These are phyloP conservation scores for Saksenaea vasiformis DNA, from an alignment of 371 early-diverging fungal species.

Conservation along the genomic window DNA sequence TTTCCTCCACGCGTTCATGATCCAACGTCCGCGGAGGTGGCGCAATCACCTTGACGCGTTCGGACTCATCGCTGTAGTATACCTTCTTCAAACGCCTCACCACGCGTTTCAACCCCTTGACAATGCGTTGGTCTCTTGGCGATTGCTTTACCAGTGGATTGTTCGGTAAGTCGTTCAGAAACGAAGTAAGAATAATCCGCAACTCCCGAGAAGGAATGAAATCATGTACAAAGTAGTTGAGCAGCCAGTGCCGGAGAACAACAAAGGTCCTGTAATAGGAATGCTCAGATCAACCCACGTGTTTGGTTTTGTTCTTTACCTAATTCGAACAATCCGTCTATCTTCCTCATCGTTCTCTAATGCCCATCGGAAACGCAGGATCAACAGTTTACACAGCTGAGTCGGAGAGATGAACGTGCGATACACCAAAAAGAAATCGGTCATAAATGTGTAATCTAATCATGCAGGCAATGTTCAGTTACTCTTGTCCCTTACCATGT, in stretches of 20 bases:
- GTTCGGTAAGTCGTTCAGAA: constrained; percentile 44
- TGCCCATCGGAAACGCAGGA: constrained; percentile 64
- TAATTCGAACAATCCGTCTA: constrained; percentile 61
- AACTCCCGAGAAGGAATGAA: constrained; percentile 58
- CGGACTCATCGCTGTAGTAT: constrained; percentile 32
- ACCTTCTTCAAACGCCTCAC: constrained; percentile 48
- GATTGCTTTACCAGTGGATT: constrained; percentile 48
- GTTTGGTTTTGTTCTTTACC: constrained; percentile 22
- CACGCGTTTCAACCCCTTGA: constrained; percentile 51
- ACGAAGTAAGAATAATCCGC: constrained; percentile 41
- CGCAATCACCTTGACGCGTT: constrained; percentile 41
- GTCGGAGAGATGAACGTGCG: constrained; percentile 64
- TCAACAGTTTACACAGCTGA: constrained; percentile 58
- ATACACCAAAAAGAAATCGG: constrained; percentile 74
- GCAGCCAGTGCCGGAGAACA: constrained; percentile 67
- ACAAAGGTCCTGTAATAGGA: constrained; percentile 58
- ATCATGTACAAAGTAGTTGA: constrained; percentile 67
- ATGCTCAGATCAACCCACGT: neutral
- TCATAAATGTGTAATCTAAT: constrained; percentile 69
- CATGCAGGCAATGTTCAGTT: neutral
- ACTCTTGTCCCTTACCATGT: neutral
- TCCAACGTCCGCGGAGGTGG: constrained; percentile 46
- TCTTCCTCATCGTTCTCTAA: constrained; percentile 54
- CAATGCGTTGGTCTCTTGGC: constrained; percentile 56
- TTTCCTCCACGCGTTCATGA: constrained; percentile 36